Conservation (phyloP, 225 moss, liverwort and hornwort species). For the Physcomitrium patens region DNA sequence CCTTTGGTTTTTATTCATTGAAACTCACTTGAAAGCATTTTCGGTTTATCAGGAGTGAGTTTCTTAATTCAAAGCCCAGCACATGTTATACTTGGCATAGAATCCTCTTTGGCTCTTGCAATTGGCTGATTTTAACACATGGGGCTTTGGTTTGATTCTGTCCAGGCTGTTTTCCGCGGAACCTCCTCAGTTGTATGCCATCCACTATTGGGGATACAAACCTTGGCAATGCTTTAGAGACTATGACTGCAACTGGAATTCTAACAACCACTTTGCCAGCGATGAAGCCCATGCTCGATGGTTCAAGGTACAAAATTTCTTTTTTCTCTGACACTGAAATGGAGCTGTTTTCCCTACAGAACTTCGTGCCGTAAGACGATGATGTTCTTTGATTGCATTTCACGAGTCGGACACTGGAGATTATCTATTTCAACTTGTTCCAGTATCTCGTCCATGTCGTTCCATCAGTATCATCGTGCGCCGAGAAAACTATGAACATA, state of each 20-base stretch:
- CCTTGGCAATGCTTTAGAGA: conserved; percentile 79
- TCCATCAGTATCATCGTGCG: not conserved
- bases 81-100: not conserved
- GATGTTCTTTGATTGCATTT: not conserved
- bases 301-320: conserved; percentile 45
- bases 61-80: not conserved
- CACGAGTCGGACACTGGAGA: not conserved
- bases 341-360: not conserved
- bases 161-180: conserved; percentile 46
- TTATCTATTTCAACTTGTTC: not conserved
- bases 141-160: conserved; percentile 2
- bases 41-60: conserved; percentile 5
- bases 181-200: conserved; percentile 57
- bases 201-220: conserved; percentile 70
- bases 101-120: conserved; percentile 11
- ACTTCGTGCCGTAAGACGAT: not conserved
- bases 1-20: conserved; percentile 13
- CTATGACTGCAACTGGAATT: conserved; percentile 80
- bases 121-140: not conserved
- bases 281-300: conserved; percentile 63
- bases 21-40: conserved; percentile 1
- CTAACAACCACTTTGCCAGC: conserved; percentile 54
- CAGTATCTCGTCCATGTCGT: conserved; percentile 1
- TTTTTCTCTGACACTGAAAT: not conserved
- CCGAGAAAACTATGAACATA: too few species aligned